Base-by-base conservation (phyloP, 140 eudicot species). In the Erigeron philadelphicus region DNA sequence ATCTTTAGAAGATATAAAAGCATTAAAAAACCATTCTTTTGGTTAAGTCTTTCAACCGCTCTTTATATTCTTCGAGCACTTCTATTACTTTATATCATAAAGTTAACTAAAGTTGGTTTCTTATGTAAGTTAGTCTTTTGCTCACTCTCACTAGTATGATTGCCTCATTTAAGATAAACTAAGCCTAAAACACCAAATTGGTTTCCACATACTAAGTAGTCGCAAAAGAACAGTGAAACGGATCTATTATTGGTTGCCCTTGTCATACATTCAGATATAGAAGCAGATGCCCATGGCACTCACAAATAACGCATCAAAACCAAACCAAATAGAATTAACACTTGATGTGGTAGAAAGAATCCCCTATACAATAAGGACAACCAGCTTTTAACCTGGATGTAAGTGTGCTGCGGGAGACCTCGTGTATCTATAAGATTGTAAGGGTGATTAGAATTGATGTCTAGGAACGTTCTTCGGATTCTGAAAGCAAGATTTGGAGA, bases 241-340 rank as follows among this genome's bases (percentile, higher is more conserved):
- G 11, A 54, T 42, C 41, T 21, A 17, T 69, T 23, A 7, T 42
- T 21, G 9, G 44, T 17, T 7, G 58, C 42, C 23, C 47, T 23
- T 5, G 16, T 23, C 16, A n/a, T 44, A 57, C 47, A 56, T 70
- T 55, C 55, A 50, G 61, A 42, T 40, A 43, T 9, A 44, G 38
- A 23, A 61, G 38, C 50, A 61, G 6, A 72, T 48, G 21, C 11
- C 50, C 53, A 21, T 72, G 62, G 42, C 64, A 52, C 64, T 58
- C 21, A 43, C 42, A 68, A 54, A 43, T 59, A 44, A 62, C 18
- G 6, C 38, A 65, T 41, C 45, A 61, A n/a, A 43, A 49, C 44
- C n/a, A 70, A 49, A 9, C 42, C 47, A 72, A 60, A 35, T 7
- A 38, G n/a, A 53, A 65, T 9, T 19, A 46, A 46, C 50, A 46